phyloP scores from a whole-genome alignment of 2,329 filamentous ascomycete species.

The Anisogramma anomala region DNA sequence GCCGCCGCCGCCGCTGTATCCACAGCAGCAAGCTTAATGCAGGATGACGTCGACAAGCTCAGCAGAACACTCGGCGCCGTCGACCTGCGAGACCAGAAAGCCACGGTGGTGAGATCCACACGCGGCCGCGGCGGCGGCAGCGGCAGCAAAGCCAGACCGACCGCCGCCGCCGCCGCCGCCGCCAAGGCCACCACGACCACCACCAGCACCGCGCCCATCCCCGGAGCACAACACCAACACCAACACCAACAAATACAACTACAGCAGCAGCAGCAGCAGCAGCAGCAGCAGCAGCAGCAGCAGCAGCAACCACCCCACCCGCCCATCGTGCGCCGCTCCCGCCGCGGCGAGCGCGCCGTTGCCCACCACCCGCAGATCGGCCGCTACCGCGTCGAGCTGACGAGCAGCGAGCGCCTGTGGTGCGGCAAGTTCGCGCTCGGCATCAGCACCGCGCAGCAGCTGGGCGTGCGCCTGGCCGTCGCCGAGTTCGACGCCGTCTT shows the following conservation, averaged over 20 bases:
- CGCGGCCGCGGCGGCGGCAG: too few species aligned
- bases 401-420: not conserved
- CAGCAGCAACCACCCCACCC: not conserved
- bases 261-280: not conserved
- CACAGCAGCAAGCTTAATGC: not conserved
- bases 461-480: not conserved
- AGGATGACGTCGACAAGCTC: not conserved
- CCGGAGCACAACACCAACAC: too few species aligned
- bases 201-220: too few species aligned
- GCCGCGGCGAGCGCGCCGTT: not conserved
- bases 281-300: not conserved
- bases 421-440: constrained; percentile 1
- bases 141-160: too few species aligned
- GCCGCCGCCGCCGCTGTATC: not conserved
- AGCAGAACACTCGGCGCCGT: not conserved
- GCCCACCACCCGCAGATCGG: not conserved
- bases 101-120: too few species aligned
- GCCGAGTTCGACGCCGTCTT: not conserved
- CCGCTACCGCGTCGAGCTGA: not conserved
- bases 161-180: too few species aligned
- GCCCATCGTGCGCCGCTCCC: not conserved
- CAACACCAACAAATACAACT: not conserved
- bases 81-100: not conserved
- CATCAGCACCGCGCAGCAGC: constrained; percentile 1
- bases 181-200: too few species aligned